These are phyloP conservation scores for Fistulina hepatica DNA, from an alignment of 1,284 basidiomycete species.

Conservation along the genomic window DNA sequence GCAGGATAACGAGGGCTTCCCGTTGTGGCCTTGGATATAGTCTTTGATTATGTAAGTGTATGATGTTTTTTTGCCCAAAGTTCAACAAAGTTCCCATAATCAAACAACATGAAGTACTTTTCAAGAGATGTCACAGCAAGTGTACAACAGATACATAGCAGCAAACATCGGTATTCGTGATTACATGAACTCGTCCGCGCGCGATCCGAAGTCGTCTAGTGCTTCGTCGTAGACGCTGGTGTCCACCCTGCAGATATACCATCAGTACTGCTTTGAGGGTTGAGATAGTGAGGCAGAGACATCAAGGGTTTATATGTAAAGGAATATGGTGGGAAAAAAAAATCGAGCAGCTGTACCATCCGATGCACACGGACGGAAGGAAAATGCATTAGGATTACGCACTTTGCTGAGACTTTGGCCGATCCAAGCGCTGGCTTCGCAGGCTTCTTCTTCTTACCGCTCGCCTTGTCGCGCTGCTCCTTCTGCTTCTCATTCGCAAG, in stretches of 20 bases:
- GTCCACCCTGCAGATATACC: constrained; percentile 63
- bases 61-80: too few species aligned
- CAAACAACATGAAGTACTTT: too few species aligned
- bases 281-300: too few species aligned
- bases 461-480: constrained; percentile 74
- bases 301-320: too few species aligned
- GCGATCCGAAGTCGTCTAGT: constrained; percentile 70
- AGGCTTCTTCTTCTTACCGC: constrained; percentile 74
- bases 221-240: constrained; percentile 75
- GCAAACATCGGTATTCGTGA: too few species aligned
- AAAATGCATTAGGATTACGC: constrained; percentile 19
- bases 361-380: constrained; percentile 4
- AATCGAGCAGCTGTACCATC: background rate
- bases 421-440: constrained; percentile 68
- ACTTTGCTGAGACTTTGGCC: constrained; percentile 57
- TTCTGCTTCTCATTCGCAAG: constrained; percentile 91
- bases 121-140: too few species aligned
- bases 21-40: too few species aligned
- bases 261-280: too few species aligned
- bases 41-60: too few species aligned
- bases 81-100: too few species aligned
- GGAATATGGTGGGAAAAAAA: constrained; percentile 1
- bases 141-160: constrained; percentile 1
- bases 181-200: constrained; percentile 70
- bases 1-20: too few species aligned